Base-by-base conservation (phyloP, 2,329 filamentous ascomycete species). In the Verticillium tricorpus region DNA sequence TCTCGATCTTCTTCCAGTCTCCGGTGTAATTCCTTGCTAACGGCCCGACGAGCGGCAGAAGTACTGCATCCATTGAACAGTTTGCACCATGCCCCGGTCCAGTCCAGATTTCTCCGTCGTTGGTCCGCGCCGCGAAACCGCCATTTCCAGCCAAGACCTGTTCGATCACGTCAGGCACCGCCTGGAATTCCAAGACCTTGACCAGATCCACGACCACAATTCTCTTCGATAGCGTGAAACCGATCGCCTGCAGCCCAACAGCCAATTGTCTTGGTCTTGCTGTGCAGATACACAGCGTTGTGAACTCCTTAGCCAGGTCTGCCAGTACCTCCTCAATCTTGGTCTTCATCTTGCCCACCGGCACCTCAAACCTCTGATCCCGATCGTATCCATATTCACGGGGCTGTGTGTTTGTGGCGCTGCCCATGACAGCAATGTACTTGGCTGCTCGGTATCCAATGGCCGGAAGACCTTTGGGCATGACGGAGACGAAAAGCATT, bases 181-280 rank as follows among this genome's bases (percentile, higher is more conserved):
- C 39, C 50, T 63, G 62, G 31, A 61, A 60, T 8, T 63, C 62
- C 40, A 63, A 32, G 31, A 63, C 62, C 25, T 59, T 63, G 31
- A 63, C 40, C 12, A 63, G 50, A 22, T 63, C 62, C 14, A 63
- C 59, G 1, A 59, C 12, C 12, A 59, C 59, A 1, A 35, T 50
- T 14, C 57, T 58, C 8, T 60, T 31, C 11, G 62, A 59, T 50
- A 63, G 7, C 15, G n/a, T 31, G 14, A 61, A 15, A 4, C 56
- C 56, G 6, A 63, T 54, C 0, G 15, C 31, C 3, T 37, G 56
- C 3, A 63, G 56, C 52, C 40, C 59, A 5, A 35, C 22, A 25
- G 15, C 22, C 35, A 59, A 19, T 6, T 59, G n/a, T 5, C 32
- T 45, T 6, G 40, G 19, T 12, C 60, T 55, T 8, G 40, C 19